Evolutionary conservation across 73 alveolate species (phyloP), one percentile per base, ranked within the genome.

Genomic region (Paramecium primaurelia): DNA sequence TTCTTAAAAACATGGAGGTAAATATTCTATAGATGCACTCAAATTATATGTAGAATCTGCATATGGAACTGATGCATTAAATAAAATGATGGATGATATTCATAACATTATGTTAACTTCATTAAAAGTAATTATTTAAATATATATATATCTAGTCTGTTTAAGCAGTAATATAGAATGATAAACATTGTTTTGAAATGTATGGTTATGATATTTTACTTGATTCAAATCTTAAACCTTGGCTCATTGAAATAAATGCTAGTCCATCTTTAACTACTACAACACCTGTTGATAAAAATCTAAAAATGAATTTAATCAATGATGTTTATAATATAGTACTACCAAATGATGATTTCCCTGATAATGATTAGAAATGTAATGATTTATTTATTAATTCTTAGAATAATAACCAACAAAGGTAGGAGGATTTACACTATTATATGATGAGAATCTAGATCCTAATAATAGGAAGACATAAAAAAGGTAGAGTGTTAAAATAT

Each of bases 141-240:
- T 22, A 22, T 22, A 22, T 6, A 44, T n/a, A 44, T 20, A 16
- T 80, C 0, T 40, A 89, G 77, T 40, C 94, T 25, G 94, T 89
- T 22, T 47, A 98, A 92, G 94, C 96, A 30, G 99, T 99, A 14
- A 98, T 99, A 94, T 96, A 98, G 59, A 98, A 98, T 86, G 99
- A 99, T 95, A 98, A 97, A 95, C 99, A 99, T 93, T 97, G 99
- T 91, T 99, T 99, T 92, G 99, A 99, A 93, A 93, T 97, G 96
- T 99, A 99, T 93, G 99, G 99, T 11, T 99, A 98, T 92, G 99
- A 99, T 92, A 96, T 99, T 47, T 95, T 99, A 93, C 88, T 99
- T 40, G 99, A 97, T 93, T 93, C 86, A 11, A 94, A 96, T 71
- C 93, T 97, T 47, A 97, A 97, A 68, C 99, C 99, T 0, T 97